These are phyloP conservation scores for Ambrosiella beaveri DNA, from an alignment of 2,329 filamentous ascomycete genomes.

Conservation along the genomic window DNA sequence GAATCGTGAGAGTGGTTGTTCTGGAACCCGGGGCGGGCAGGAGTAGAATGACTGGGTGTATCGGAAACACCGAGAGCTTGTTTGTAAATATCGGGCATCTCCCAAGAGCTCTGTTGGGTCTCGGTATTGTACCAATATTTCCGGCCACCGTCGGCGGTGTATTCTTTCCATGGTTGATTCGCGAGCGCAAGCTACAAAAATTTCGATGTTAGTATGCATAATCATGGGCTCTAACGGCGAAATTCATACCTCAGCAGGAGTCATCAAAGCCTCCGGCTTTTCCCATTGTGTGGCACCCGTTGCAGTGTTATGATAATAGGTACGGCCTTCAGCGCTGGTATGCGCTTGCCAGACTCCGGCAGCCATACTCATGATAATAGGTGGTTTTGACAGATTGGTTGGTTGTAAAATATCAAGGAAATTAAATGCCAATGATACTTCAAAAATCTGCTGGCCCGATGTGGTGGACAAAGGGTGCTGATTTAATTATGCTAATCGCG, in stretches of 20 bases:
- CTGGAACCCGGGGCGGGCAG: conserved; percentile 18
- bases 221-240: neutral
- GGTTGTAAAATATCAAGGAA: neutral
- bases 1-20: conserved; percentile 17
- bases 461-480: too few species aligned
- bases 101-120: conserved; percentile 85
- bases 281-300: conserved; percentile 88
- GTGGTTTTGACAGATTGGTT: neutral
- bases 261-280: conserved; percentile 83
- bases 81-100: conserved; percentile 74
- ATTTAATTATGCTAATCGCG: too few species aligned
- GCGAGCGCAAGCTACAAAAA: conserved; percentile 51
- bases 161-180: conserved; percentile 83
- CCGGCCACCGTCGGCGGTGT: conserved; percentile 67
- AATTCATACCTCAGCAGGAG: conserved; percentile 50
- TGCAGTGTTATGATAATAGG: conserved; percentile 77
- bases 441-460: neutral
- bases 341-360: conserved; percentile 56
- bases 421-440: neutral
- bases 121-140: conserved; percentile 95
- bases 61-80: conserved; percentile 45
- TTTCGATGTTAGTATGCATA: neutral
- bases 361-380: conserved; percentile 6
- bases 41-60: conserved; percentile 20
- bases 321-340: conserved; percentile 61